phyloP scores from a whole-genome alignment of 805 yeast genomes.

The Candida incommunis region DNA sequence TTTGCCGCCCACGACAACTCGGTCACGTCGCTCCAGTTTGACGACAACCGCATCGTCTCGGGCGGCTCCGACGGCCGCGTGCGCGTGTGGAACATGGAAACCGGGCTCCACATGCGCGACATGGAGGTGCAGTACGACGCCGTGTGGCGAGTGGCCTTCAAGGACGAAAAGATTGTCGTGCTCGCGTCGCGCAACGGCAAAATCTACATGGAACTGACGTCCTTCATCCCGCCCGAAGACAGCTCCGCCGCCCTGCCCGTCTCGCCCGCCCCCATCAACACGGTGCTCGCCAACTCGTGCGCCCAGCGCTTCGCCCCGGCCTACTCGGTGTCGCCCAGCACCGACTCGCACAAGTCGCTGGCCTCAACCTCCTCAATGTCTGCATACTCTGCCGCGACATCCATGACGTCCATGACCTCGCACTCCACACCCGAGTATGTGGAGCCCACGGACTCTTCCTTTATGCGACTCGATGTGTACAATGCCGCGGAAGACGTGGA shows the following conservation, averaged over 20 bases:
- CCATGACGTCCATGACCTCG: conserved; percentile 12
- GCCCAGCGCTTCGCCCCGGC: neutral
- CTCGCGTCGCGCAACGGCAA: conserved; percentile 19
- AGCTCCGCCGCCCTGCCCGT: neutral
- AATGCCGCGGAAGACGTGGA: neutral
- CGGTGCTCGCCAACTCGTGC: neutral
- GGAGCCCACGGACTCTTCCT: neutral
- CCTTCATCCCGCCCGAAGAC: conserved; percentile 19
- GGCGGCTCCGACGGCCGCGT: conserved; percentile 31
- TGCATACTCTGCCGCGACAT: conserved; percentile 6
- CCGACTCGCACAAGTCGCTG: neutral
- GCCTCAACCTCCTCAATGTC: conserved; percentile 6
- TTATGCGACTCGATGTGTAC: conserved; percentile 1
- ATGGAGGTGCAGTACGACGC: conserved; percentile 22
- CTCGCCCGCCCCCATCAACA: neutral
- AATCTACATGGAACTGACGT: conserved; percentile 23
- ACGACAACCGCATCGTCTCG: conserved; percentile 25
- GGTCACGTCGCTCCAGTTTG: conserved; percentile 27
- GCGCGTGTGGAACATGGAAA: conserved; percentile 25
- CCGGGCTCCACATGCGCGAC: conserved; percentile 26
- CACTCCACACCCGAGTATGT: conserved; percentile 6
- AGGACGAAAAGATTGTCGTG: conserved; percentile 25
- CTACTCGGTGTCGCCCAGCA: conserved; percentile 1
- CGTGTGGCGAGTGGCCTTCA: conserved; percentile 28
- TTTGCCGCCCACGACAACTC: conserved; percentile 31